Conservation (phyloP, 192 early-diverging fungal species). For the Podila verticillata region DNA sequence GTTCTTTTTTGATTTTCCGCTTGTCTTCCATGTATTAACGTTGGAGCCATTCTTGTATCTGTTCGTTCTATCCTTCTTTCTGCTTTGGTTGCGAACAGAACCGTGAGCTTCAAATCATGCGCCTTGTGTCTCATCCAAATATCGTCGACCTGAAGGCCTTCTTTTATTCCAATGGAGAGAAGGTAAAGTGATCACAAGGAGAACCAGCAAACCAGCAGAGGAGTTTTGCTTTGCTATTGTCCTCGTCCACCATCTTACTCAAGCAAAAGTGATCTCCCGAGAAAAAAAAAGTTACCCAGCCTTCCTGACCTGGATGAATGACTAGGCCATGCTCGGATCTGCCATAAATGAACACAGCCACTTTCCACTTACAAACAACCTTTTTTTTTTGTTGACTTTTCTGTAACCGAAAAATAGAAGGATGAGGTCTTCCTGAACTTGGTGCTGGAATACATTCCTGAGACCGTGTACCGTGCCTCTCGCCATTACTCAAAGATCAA, state of each 20-base stretch:
- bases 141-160: slow-evolving; percentile 90
- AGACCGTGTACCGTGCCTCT: slow-evolving; percentile 95
- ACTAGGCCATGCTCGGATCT: not conserved
- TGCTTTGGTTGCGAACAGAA: slow-evolving; percentile 64
- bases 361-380: not conserved
- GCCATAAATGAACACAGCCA: not conserved
- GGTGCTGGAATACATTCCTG: slow-evolving; percentile 94
- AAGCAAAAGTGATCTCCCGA: no score
- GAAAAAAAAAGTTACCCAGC: no score
- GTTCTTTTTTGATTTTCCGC: not conserved
- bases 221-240: not conserved
- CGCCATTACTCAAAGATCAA: slow-evolving; percentile 91
- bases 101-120: slow-evolving; percentile 94
- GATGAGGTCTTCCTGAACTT: slow-evolving; percentile 98
- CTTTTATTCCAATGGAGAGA: slow-evolving; percentile 96
- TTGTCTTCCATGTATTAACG: not conserved
- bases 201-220: not conserved
- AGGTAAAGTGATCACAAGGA: slow-evolving; percentile 51
- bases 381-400: not conserved
- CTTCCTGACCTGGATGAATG: no score
- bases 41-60: not conserved
- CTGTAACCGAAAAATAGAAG: slow-evolving; percentile 48
- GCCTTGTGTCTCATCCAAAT: slow-evolving; percentile 91
- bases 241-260: no score
- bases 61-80: slow-evolving; percentile 2